Percentiles rank a stretch among this genome's conserved stretches.
Conservation (phyloP, 2,329 filamentous ascomycete genomes). For the Aspergillus puulaauensis region DNA sequence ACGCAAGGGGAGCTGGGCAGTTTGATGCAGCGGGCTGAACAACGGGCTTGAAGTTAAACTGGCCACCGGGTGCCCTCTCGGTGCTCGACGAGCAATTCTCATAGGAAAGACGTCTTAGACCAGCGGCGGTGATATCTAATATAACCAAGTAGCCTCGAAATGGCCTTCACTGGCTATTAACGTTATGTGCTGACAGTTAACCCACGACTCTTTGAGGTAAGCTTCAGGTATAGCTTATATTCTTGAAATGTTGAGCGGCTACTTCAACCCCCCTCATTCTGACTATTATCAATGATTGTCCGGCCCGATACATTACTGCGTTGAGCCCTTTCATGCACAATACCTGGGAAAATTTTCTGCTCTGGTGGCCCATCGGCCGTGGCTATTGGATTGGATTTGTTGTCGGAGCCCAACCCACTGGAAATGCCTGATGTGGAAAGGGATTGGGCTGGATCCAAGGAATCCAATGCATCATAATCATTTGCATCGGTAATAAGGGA, state of each 20-base stretch:
- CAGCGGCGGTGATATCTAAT: no score
- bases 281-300: background rate
- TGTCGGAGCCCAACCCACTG: background rate
- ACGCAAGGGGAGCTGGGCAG: conserved; percentile 66
- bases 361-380: conserved; percentile 26
- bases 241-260: background rate
- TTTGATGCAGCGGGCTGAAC: conserved; percentile 6
- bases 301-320: conserved; percentile 22
- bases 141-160: no score
- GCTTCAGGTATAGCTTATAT: background rate
- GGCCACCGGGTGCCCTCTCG: no score
- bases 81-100: no score
- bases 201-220: no score
- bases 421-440: background rate
- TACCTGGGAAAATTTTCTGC: conserved; percentile 44
- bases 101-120: no score
- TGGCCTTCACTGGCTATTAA: no score
- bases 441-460: background rate
- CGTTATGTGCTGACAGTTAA: no score
- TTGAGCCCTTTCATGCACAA: conserved; percentile 40
- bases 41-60: background rate
- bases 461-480: background rate
- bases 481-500: background rate
- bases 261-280: background rate
- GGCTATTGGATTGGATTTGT: background rate